Base-by-base conservation (phyloP, 371 early-diverging fungal genomes). In the Syncephalis fuscata region DNA sequence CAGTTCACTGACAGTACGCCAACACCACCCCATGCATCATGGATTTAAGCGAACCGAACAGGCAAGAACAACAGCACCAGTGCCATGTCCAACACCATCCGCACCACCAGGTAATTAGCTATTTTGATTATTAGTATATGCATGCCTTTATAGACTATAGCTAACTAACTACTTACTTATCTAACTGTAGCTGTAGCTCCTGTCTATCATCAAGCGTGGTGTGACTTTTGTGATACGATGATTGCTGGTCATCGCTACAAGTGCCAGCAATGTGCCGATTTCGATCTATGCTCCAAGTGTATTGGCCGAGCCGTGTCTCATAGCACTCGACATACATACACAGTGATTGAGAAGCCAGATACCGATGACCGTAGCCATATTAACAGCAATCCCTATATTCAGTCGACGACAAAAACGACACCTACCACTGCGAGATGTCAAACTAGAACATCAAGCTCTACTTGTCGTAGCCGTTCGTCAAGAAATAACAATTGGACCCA, bases 281-380 rank as follows among this genome's bases (percentile, higher is more conserved):
- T 70, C 47, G 74, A 73, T 45, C 51, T 73, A 8, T 73, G 74
- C 23, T 49, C 64, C 27, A 39, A 51, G 2, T 73, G 74, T 42
- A 59, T 66, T 23, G 53, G 53, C 47, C 42, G 7, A 44, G 41
- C 40, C 22, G 8, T 26, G 9, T 41, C 23, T 27, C 9, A 15
- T 21, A 15, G 2, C 43, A 9, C 14, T 44, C 36, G 2, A 2
- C 5, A 10, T 27, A 24, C 32, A 20, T 27, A 44, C 14, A 7
- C 7, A 16, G 42, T 48, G 7, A 23, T 23, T n/a, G 39, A 20
- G 9, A 1, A 16, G 21, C 2, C 8, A 32, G 32, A 32, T 11
- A 7, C 32, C 32, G 11, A 19, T 38, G n/a, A n/a, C n/a, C n/a
- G n/a, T n/a, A n/a, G n/a, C n/a, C n/a, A n/a, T n/a, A n/a, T n/a